A percentile compares a stretch with the other conserved stretches of the same genome.
phyloP scores from a whole-genome alignment of 352 stramenopile genomes.

The Aphanomyces cochlioides region DNA sequence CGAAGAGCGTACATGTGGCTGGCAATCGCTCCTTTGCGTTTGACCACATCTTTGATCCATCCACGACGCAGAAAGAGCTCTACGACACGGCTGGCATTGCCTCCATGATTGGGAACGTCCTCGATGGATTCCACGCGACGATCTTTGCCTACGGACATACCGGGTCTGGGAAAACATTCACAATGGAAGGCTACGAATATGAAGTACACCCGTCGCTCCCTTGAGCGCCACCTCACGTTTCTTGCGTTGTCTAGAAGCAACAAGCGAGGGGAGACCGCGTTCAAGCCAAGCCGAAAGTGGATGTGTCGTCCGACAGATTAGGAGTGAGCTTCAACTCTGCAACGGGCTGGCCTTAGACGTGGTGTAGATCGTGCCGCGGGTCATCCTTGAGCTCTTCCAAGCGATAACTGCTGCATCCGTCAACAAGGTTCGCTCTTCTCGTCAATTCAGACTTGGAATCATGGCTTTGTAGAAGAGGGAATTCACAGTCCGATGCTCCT shows the following conservation, averaged over 20 bases:
- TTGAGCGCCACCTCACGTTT: background rate
- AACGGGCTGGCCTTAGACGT: background rate
- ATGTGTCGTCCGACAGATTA: conserved; percentile 32
- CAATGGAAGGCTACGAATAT: conserved; percentile 60
- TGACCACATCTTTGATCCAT: conserved; percentile 49
- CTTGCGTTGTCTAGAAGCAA: conserved; percentile 14
- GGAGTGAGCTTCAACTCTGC: conserved; percentile 37
- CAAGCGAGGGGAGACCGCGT: background rate
- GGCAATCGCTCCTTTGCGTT: conserved; percentile 45
- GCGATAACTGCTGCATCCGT: conserved; percentile 23
- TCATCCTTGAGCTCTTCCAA: conserved; percentile 47
- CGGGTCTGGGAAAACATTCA: conserved; percentile 58
- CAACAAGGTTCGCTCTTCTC: conserved; percentile 22
- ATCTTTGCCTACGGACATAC: conserved; percentile 61
- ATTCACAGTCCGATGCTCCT: conserved; percentile 45
- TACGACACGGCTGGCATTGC: background rate
- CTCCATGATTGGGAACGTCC: conserved; percentile 11
- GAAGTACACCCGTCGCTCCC: conserved; percentile 34
- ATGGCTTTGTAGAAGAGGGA: conserved; percentile 34
- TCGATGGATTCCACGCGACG: conserved; percentile 39
- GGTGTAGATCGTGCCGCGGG: conserved; percentile 45
- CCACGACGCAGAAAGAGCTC: conserved; percentile 33
- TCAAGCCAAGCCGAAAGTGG: conserved; percentile 31
- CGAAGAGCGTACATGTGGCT: conserved; percentile 29
- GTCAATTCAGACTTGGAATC: background rate